Conservation (phyloP, 805 yeast genomes). For the Nakazawaea holstii region DNA sequence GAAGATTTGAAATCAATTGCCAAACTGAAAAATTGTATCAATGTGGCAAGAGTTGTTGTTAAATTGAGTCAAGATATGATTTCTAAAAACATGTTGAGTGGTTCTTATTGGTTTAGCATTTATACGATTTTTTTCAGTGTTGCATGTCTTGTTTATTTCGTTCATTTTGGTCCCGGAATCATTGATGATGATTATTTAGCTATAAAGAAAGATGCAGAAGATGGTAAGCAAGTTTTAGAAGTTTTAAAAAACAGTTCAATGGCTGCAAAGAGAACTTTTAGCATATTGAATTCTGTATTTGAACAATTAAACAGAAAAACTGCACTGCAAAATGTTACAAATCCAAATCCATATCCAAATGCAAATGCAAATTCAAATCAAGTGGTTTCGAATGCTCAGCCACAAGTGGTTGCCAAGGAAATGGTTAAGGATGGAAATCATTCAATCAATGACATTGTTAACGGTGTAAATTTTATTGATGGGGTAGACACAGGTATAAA, state of each 20-base stretch:
- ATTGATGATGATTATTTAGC: conserved; percentile 47
- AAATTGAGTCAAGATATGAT: conserved; percentile 78
- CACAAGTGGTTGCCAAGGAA: conserved; percentile 5
- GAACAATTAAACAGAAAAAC: conserved; percentile 74
- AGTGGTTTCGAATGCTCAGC: conserved; percentile 10
- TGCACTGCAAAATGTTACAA: conserved; percentile 26
- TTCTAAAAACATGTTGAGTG: conserved; percentile 61
- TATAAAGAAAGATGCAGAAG: conserved; percentile 71
- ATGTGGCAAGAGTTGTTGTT: conserved; percentile 78
- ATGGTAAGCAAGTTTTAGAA: conserved; percentile 71
- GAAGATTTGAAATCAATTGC: conserved; percentile 58
- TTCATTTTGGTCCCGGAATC: conserved; percentile 47
- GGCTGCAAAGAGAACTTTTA: conserved; percentile 78
- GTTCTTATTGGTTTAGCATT: conserved; percentile 89
- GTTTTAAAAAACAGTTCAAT: conserved; percentile 65
- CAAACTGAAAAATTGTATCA: conserved; percentile 78
- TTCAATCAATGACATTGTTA: conserved; percentile 18
- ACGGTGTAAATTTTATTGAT: conserved; percentile 29
- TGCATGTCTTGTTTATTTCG: conserved; percentile 79
- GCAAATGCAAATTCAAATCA: neutral
- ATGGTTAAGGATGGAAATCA: conserved; percentile 16
- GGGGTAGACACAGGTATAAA: conserved; percentile 28
- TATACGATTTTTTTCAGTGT: conserved; percentile 87
- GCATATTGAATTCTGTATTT: conserved; percentile 71
- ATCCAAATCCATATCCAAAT: neutral